Base-by-base conservation (phyloP, 345 rosid species). In the Eucalyptus decipiens region DNA sequence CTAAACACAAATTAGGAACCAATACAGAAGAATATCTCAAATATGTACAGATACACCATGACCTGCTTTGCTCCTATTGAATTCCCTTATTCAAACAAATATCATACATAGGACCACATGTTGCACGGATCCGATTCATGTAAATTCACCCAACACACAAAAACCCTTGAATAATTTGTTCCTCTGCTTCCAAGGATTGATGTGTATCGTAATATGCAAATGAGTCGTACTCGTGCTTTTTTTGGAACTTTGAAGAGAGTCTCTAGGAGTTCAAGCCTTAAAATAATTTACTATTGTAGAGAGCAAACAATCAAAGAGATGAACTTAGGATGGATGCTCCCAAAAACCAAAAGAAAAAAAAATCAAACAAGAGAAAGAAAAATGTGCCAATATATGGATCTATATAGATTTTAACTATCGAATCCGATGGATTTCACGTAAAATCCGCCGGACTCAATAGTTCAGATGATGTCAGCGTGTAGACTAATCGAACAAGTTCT, bases 401-500 rank as follows among this genome's bases (percentile, higher is more conserved):
- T 76, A 76, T 10, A 19, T 37, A 43, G 16, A 76, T 37, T 37
- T 21, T 76, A 10, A 76, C 83, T 10, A 40, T 37, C 13, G 47
- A 76, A 37, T 76, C 47, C 83, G 28, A 76, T 4, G 26, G 9
- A 76, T 37, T 19, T 21, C 21, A 6, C 16, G 4, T 37, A 37
- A 37, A 76, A 76, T 40, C 26, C 45, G 24, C 8, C 83, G 14
- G 28, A 19, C 45, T 76, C 26, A 6, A 76, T 11, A 24, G 26
- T 76, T 21, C 16, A 21, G 15, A 21, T 21, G 12, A 52, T n/a
- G 34, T 56, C 24, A 34, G n/a, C 24, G 8, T 28, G 52, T 34
- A 58, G 32, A 87, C 86, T 88, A 94, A 87, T 94, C 95, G 91
- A 96, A 96, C 91, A 96, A 91, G 91, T 96, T 97, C 90, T 86